phyloP scores from a whole-genome alignment of 1,139 yeast genomes.

The Pichia sp. region DNA sequence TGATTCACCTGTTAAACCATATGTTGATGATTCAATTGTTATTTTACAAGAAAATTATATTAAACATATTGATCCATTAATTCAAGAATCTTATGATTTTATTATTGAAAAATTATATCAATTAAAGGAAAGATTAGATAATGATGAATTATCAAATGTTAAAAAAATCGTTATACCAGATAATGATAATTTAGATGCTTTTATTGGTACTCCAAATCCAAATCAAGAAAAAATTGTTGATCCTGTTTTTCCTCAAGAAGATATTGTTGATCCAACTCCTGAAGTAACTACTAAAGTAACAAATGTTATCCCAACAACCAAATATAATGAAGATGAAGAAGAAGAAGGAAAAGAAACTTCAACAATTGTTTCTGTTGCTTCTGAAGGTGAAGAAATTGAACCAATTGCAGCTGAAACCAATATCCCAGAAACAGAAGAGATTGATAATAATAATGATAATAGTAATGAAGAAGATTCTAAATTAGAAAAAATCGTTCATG shows the following conservation, averaged over 20 bases:
- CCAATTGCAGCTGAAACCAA: not conserved
- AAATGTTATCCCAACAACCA: slow-evolving; percentile 6
- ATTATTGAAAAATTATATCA: not conserved
- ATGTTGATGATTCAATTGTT: slow-evolving; percentile 15
- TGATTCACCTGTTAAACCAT: slow-evolving; percentile 22
- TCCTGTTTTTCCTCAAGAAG: slow-evolving; percentile 12
- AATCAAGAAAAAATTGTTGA: slow-evolving; percentile 6
- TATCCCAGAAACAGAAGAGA: not conserved
- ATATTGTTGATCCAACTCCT: slow-evolving; percentile 9
- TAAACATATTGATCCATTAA: slow-evolving; percentile 1
- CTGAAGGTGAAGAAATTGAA: slow-evolving; percentile 1
- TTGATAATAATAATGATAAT: not conserved
- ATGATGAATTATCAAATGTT: slow-evolving; percentile 8
- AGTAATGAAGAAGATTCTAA: not conserved
- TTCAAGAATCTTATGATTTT: slow-evolving; percentile 1
- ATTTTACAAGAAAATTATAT: not conserved
- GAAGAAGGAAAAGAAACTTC: not conserved
- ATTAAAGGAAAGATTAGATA: slow-evolving; percentile 7
- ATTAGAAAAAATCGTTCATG: slow-evolving; percentile 15
- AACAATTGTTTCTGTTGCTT: not conserved
- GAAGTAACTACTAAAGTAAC: not conserved
- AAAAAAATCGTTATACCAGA: slow-evolving; percentile 12
- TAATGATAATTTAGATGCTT: slow-evolving; percentile 9
- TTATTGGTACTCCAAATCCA: slow-evolving; percentile 5
- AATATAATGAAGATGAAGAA: not conserved